These are phyloP conservation scores for Colletotrichum tabaci DNA, from an alignment of 2,329 filamentous ascomycete species.

Conservation along the genomic window DNA sequence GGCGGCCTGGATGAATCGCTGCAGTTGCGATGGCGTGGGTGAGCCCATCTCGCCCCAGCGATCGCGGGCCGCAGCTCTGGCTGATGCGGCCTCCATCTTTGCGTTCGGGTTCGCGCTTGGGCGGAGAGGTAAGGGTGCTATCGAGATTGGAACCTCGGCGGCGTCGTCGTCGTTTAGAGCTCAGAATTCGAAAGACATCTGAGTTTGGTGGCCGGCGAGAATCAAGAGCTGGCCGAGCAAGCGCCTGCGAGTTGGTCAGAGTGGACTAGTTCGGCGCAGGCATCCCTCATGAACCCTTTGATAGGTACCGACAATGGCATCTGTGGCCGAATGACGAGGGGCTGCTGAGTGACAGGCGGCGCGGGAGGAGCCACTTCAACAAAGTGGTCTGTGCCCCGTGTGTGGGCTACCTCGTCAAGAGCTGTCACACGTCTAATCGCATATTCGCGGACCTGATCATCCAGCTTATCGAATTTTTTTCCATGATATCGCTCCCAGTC, in stretches of 20 bases:
- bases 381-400: conserved; percentile 30
- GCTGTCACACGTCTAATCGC: conserved; percentile 4
- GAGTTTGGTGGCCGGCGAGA: conserved; percentile 3
- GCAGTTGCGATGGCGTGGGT: conserved; percentile 86
- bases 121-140: conserved; percentile 39
- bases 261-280: conserved; percentile 41
- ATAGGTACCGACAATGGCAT: conserved; percentile 25
- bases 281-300: conserved; percentile 41
- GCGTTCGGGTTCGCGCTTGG: conserved; percentile 23
- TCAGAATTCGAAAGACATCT: conserved; percentile 24
- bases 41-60: conserved; percentile 89
- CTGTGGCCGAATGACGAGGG: conserved; percentile 41
- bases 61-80: conserved; percentile 94
- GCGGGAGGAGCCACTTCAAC: conserved; percentile 32
- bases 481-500: not conserved
- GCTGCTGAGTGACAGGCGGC: conserved; percentile 35
- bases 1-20: conserved; percentile 95
- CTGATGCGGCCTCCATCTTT: conserved; percentile 92
- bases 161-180: conserved; percentile 14
- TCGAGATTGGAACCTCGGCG: conserved; percentile 38
- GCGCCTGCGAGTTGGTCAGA: conserved; percentile 39
- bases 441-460: conserved; percentile 4
- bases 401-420: conserved; percentile 18
- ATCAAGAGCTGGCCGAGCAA: conserved; percentile 35
- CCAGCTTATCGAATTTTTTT: conserved; percentile 27